Percentiles rank a stretch among this genome's conserved stretches.
Evolutionary conservation across 2,329 filamentous ascomycete genomes (phyloP).

Genomic region (Fusarium euwallaceae): DNA sequence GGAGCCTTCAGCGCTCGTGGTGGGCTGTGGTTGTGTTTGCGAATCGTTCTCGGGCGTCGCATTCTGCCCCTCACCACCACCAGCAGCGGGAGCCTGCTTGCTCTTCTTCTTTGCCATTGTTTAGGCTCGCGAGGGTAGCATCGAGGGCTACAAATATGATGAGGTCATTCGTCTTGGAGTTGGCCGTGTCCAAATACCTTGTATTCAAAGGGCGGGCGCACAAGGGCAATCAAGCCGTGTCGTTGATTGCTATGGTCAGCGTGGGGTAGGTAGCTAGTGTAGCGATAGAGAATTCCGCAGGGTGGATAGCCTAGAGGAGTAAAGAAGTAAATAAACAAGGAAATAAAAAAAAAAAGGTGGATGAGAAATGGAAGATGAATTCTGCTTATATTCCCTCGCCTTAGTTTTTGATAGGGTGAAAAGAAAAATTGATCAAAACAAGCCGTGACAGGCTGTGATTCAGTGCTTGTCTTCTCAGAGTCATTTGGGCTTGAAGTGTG

Average conservation of each 20-base stretch:
- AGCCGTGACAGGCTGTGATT: constrained; percentile 6
- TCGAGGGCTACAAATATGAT: constrained; percentile 4
- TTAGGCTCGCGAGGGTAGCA: constrained; percentile 4
- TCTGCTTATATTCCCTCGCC: not conserved
- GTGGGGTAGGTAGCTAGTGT: constrained; percentile 35
- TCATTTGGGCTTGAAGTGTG: constrained; percentile 9
- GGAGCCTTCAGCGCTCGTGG: constrained; percentile 11
- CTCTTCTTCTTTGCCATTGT: constrained; percentile 63
- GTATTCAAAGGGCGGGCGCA: constrained; percentile 11
- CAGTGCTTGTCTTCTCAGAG: constrained; percentile 22
- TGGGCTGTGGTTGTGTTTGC: constrained; percentile 23
- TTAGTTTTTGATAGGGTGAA: not conserved
- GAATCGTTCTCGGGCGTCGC: constrained; percentile 18
- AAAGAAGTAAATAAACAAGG: not conserved
- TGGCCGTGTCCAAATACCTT: not conserved
- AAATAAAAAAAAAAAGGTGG: not conserved
- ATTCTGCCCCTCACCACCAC: constrained; percentile 28
- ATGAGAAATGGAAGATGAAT: not conserved
- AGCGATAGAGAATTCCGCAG: constrained; percentile 25
- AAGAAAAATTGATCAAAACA: not conserved
- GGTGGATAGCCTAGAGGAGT: constrained; percentile 23
- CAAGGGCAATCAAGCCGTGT: constrained; percentile 24
- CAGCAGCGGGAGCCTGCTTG: constrained; percentile 63
- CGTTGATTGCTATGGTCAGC: constrained; percentile 22
- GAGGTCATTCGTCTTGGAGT: constrained; percentile 2